Evolutionary conservation across 306 rosid species (phyloP).

Genomic region (Lathyrus sativus): DNA sequence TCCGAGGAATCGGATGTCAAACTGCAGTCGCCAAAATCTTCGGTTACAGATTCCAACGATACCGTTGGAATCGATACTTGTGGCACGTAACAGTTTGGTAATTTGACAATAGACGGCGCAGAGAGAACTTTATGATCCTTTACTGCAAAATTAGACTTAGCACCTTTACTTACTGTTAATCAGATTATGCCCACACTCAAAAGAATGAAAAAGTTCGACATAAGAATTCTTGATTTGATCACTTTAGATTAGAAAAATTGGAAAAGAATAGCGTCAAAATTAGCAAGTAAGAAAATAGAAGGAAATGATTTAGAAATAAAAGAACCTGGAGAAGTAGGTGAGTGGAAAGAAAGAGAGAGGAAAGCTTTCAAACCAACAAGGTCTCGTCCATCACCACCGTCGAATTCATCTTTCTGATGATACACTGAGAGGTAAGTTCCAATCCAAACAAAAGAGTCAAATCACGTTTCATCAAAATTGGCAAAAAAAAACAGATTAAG

Average conservation of each 20-base stretch:
- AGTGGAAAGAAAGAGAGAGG: slow-evolving; percentile 30
- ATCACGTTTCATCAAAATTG: slow-evolving; percentile 1
- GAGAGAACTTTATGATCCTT: slow-evolving; percentile 45
- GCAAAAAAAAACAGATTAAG: neutral
- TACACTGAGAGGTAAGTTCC: slow-evolving; percentile 37
- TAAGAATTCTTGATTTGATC: too few species aligned
- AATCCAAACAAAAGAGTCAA: slow-evolving; percentile 22
- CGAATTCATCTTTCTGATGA: slow-evolving; percentile 27
- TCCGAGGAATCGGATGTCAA: slow-evolving; percentile 42
- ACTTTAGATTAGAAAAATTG: neutral
- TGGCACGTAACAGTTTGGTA: slow-evolving; percentile 52
- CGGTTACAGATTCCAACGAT: slow-evolving; percentile 43
- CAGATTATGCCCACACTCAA: slow-evolving; percentile 1
- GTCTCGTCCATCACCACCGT: slow-evolving; percentile 5
- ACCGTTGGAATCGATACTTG: slow-evolving; percentile 45
- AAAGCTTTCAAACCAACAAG: slow-evolving; percentile 44
- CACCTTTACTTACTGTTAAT: slow-evolving; percentile 20
- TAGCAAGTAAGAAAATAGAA: neutral
- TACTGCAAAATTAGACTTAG: slow-evolving; percentile 41
- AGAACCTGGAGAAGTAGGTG: slow-evolving; percentile 46
- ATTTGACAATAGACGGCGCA: slow-evolving; percentile 46
- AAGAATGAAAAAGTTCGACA: too few species aligned
- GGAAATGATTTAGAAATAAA: neutral
- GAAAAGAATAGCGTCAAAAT: neutral
- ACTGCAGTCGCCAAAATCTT: slow-evolving; percentile 46